Evolutionary conservation across 768 basidiomycete genomes (phyloP), one percentile per base, ranked within the genome.

Genomic region (Ramaria sp.): DNA sequence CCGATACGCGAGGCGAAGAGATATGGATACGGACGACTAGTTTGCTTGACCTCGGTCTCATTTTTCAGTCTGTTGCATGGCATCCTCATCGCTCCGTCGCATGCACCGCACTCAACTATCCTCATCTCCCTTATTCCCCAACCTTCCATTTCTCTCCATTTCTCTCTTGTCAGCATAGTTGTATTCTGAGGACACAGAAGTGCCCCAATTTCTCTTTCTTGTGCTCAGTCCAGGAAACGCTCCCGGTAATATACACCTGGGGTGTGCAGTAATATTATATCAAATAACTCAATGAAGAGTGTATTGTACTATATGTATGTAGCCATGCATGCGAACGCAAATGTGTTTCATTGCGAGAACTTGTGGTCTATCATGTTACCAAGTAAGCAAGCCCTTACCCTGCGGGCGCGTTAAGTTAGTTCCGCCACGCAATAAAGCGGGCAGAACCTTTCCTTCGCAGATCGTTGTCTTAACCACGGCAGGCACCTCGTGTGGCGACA

Each of bases 381-480:
- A 90, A 57, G 88, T 84, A 62, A 84, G 72, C 9, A 90, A 70
- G 38, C 75, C 73, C 58, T 76, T 74, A 27, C 59, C 61, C 20
- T 61, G 57, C 32, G 56, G 51, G 43, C 68, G 56, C 3, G 58
- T 58, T 7, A 97, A 75, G 62, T 94, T 88, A 53, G 92, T 67
- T 0, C 92, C 95, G 3, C 88, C 91, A 12, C 95, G 81, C 43
- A 98, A 74, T 16, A 98, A 75, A 13, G 85, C 78, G 0, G 92
- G 86, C 15, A 98, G 75, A 50, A 99, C 77, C 62, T 83, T 77
- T 2, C 95, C 95, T 18, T 78, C 74, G 54, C 93, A 74, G 58
- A 99, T 82, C 16, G 95, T 99, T 61, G 90, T 85, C 60, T 82
- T 77, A 45, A 93, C 90, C 53, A 94, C 83, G 5, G 83, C 78